These are phyloP conservation scores for Phanerochaete sordida DNA, from an alignment of 768 basidiomycete species.

Conservation along the genomic window DNA sequence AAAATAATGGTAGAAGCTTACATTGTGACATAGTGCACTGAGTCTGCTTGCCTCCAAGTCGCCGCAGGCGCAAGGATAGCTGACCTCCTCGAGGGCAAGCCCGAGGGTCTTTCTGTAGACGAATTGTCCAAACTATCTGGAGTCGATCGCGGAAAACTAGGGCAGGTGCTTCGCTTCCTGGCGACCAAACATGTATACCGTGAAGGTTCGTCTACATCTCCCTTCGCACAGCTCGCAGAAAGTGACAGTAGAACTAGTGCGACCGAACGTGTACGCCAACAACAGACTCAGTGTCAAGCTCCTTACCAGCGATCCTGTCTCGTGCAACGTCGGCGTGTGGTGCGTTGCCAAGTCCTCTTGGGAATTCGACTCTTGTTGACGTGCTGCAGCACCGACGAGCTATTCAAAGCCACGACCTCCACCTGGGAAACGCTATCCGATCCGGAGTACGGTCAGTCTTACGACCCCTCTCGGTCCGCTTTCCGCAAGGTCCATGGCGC, in stretches of 20 bases:
- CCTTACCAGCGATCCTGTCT: neutral
- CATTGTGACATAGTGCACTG: constrained; percentile 14
- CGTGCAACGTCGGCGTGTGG: neutral
- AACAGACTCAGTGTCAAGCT: constrained; percentile 23
- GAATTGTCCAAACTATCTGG: constrained; percentile 30
- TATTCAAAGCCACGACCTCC: neutral
- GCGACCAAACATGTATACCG: constrained; percentile 39
- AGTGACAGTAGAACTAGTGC: constrained; percentile 18
- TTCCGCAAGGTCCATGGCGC: neutral
- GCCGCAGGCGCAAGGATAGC: constrained; percentile 33
- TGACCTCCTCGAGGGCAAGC: constrained; percentile 33
- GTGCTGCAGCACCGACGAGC: neutral
- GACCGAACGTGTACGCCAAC: constrained; percentile 30
- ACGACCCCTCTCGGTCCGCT: neutral
- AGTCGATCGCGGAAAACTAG: constrained; percentile 33
- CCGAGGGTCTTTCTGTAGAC: constrained; percentile 33
- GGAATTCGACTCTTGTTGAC: neutral
- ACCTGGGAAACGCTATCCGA: neutral
- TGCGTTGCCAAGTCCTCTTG: neutral
- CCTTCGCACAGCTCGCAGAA: neutral
- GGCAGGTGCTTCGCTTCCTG: constrained; percentile 36
- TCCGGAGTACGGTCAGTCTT: neutral
- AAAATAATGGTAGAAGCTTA: too few species aligned
- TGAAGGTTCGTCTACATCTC: constrained; percentile 21
- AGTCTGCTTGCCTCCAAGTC: constrained; percentile 30